These are phyloP conservation scores for Allomyces javanicus DNA, from an alignment of 192 early-diverging fungal species.

Conservation along the genomic window DNA sequence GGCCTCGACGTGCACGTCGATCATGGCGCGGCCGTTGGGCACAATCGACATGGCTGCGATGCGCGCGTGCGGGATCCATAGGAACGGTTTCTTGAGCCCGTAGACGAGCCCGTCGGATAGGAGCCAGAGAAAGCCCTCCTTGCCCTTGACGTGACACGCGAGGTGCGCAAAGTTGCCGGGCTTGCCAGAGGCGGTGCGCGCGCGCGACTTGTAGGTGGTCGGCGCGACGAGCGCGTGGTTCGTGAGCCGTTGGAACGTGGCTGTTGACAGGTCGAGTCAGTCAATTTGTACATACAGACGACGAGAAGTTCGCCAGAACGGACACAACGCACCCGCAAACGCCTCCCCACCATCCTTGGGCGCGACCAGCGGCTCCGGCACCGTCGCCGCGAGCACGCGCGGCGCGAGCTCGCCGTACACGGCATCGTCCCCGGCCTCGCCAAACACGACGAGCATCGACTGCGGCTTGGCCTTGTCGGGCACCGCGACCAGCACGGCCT, in stretches of 20 bases:
- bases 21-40: neutral
- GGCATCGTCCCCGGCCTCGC: neutral
- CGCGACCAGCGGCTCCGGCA: neutral
- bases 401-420: neutral
- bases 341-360: neutral
- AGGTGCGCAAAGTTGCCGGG: too few species aligned
- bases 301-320: neutral
- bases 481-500: neutral
- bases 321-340: neutral
- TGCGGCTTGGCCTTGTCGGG: neutral
- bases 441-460: neutral
- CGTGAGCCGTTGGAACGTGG: neutral
- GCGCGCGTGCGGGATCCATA: neutral
- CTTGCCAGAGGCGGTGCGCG: neutral
- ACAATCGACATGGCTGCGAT: neutral
- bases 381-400: neutral
- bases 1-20: neutral
- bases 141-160: neutral
- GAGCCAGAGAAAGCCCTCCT: neutral
- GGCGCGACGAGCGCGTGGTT: neutral
- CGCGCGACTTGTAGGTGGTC: neutral
- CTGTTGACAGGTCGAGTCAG: neutral
- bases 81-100: neutral
- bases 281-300: neutral
- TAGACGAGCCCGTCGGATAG: neutral